phyloP scores from a whole-genome alignment of 164 flowering plant genomes.

The Aristolochia fimbriata region DNA sequence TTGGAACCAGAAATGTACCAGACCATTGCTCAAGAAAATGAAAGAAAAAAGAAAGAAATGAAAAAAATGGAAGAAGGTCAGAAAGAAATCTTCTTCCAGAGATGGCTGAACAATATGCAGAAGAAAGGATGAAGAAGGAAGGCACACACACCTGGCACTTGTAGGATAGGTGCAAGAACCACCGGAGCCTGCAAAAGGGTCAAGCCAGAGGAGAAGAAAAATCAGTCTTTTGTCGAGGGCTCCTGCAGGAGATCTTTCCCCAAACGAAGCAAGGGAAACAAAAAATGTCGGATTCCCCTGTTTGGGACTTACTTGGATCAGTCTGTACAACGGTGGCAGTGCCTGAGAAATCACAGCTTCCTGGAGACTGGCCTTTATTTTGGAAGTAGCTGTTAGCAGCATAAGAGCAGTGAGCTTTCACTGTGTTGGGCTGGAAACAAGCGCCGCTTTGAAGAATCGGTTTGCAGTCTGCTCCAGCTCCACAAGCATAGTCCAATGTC shows the following conservation, averaged over 20 bases:
- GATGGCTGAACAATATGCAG: neutral
- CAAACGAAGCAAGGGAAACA: too few species aligned
- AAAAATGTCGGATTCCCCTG: neutral
- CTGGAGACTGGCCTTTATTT: conserved; percentile 34
- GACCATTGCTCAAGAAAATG: neutral
- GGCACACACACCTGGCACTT: conserved; percentile 2
- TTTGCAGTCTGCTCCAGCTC: conserved; percentile 72
- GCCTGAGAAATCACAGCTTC: conserved; percentile 57
- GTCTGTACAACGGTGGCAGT: conserved; percentile 27
- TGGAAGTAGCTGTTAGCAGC: conserved; percentile 87
- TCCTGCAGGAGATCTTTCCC: neutral
- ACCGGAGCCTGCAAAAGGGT: neutral
- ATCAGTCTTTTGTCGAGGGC: neutral
- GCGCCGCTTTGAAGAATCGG: conserved; percentile 45
- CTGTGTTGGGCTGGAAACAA: conserved; percentile 69
- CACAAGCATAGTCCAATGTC: conserved; percentile 79
- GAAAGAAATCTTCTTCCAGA: neutral
- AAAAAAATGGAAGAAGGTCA: neutral
- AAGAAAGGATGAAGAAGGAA: neutral
- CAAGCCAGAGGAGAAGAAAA: neutral
- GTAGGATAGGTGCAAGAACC: conserved; percentile 4
- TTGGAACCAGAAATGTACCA: neutral
- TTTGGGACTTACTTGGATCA: conserved; percentile 34
- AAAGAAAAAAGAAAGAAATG: neutral
- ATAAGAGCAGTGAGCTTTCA: conserved; percentile 57